Percentiles rank a stretch among this genome's conserved stretches.
These are phyloP conservation scores for Erysimum pusillum DNA, from an alignment of 441 rosid genomes.

Conservation along the genomic window DNA sequence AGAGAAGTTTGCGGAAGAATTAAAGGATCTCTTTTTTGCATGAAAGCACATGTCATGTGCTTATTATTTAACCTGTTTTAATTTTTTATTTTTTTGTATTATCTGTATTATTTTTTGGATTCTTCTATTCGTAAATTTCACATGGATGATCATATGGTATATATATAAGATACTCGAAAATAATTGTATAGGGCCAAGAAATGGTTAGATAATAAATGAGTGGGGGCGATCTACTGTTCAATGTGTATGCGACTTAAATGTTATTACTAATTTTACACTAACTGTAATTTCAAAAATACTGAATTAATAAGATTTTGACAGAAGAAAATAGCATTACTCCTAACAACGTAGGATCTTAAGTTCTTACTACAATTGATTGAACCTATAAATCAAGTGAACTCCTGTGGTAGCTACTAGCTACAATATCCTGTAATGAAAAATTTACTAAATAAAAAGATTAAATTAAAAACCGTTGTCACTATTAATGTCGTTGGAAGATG, in stretches of 20 bases:
- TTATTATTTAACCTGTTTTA: neutral
- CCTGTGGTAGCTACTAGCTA: constrained; percentile 32
- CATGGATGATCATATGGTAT: constrained; percentile 38
- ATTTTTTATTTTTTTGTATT: neutral
- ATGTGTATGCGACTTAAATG: constrained; percentile 14
- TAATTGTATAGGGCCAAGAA: constrained; percentile 26
- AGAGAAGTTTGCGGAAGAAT: constrained; percentile 52
- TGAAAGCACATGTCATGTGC: constrained; percentile 48
- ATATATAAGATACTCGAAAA: constrained; percentile 29
- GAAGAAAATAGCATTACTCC: neutral
- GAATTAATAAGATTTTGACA: neutral
- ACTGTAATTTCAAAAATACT: neutral
- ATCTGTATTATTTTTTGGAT: constrained; percentile 7
- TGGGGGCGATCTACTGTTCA: constrained; percentile 23
- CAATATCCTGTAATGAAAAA: neutral
- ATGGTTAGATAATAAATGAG: constrained; percentile 46
- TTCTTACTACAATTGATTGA: constrained; percentile 28
- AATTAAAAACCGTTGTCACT: constrained; percentile 9
- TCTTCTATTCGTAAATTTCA: constrained; percentile 36
- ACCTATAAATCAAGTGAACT: constrained; percentile 27
- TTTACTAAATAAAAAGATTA: neutral
- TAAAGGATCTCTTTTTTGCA: constrained; percentile 46
- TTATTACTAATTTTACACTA: neutral
- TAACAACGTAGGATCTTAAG: neutral
- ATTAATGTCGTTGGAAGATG: constrained; percentile 28